phyloP scores from a whole-genome alignment of 805 yeast genomes.

The Ogataea paraovalis region DNA sequence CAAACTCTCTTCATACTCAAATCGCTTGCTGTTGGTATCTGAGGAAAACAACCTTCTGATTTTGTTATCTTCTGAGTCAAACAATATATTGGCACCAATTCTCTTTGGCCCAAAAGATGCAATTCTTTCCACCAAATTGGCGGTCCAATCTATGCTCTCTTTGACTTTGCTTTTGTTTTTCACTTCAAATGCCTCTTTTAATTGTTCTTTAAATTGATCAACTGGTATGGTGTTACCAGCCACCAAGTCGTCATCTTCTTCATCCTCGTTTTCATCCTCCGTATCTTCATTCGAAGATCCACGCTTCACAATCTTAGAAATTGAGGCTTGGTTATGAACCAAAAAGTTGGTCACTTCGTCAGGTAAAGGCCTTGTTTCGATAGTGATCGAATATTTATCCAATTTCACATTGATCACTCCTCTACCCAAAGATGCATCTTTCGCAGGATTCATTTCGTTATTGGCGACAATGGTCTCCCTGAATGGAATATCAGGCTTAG shows the following conservation, averaged over 20 bases:
- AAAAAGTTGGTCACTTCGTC: constrained; percentile 45
- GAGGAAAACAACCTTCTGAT: constrained; percentile 33
- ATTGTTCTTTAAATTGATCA: constrained; percentile 30
- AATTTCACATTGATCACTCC: constrained; percentile 48
- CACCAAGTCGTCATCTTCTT: constrained; percentile 28
- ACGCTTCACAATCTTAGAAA: constrained; percentile 34
- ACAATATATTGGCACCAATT: constrained; percentile 68
- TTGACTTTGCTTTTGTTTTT: constrained; percentile 17
- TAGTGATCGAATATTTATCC: constrained; percentile 42
- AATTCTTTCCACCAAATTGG: constrained; percentile 37
- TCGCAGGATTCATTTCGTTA: constrained; percentile 46
- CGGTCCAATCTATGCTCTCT: constrained; percentile 30
- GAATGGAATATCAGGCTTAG: constrained; percentile 93
- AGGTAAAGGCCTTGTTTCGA: constrained; percentile 54
- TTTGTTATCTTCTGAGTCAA: constrained; percentile 44
- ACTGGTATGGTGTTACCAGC: constrained; percentile 18
- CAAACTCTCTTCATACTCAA: constrained; percentile 56
- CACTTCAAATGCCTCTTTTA: constrained; percentile 26
- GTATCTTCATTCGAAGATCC: constrained; percentile 19
- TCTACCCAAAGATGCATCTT: constrained; percentile 41
- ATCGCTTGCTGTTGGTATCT: constrained; percentile 7
- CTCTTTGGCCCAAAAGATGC: constrained; percentile 75
- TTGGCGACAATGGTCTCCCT: constrained; percentile 69
- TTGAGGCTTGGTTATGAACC: constrained; percentile 40
- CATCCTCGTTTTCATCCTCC: constrained; percentile 49